Base-by-base conservation (phyloP, 2,329 filamentous ascomycete genomes). In the Fusarium redolens region DNA sequence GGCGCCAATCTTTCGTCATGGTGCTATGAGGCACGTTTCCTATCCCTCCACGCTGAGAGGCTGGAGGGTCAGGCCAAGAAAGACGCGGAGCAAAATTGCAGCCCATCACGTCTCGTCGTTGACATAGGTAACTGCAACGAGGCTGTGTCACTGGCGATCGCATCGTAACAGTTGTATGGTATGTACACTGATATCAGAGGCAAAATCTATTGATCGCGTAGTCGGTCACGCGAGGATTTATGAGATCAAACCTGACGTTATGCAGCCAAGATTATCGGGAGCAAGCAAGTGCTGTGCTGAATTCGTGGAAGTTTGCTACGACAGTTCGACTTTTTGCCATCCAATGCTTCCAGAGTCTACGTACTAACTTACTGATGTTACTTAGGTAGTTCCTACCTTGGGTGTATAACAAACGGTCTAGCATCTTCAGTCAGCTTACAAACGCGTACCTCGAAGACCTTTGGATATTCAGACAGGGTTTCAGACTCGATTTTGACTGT, bases 1-100 rank as follows among this genome's bases (percentile, higher is more conserved):
- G 72, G 72, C 72, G 57, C 59, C 60, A 63, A 61, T 63, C 60
- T 69, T 68, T 71, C 69, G 72, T 73, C 72, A 71, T 75, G 52
- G 60, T 59, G 44, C n/a, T 40, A 45, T 64, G 40, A n/a, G 59
- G 72, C 72, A 75, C 72, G 72, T 75, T 75, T 66, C 38, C 33
- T 40, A 18, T 50, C 59, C 33, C 67, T 71, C 43, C 20, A 69
- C 41, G 66, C 72, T 75, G 38, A 75, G 62, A 75, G 72, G 72
- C 57, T 63, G 35, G 50, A 52, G 59, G 31, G 17, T 43, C 45
- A 47, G 40, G 40, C 57, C 66, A 73, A 60, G 51, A 52, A 61
- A 69, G 55, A 31, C 59, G 41, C 48, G 22, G 35, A 65, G 30
- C 35, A 43, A 33, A 55, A 43, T 37, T 69, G 30, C 52, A 69